phyloP scores from a whole-genome alignment of 805 yeast species.

The Lachancea nothofagi region DNA sequence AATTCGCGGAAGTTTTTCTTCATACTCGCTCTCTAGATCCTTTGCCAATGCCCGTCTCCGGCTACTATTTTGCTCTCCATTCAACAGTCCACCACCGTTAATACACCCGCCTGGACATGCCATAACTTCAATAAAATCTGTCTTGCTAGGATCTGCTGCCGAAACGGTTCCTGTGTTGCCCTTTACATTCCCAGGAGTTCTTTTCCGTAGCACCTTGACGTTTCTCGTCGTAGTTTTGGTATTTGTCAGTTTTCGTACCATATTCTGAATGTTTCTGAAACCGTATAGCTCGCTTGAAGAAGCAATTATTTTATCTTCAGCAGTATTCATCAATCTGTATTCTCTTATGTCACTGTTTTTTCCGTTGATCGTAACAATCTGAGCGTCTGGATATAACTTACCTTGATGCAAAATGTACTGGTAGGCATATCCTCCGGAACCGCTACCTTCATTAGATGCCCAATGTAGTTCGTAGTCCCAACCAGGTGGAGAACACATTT shows the following conservation, averaged over 20 bases:
- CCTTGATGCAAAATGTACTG: conserved; percentile 50
- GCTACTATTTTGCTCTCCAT: conserved; percentile 34
- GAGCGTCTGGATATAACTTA: conserved; percentile 20
- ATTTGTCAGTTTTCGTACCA: conserved; percentile 71
- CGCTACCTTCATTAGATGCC: conserved; percentile 70
- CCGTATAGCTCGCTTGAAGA: conserved; percentile 76
- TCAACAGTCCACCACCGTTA: conserved; percentile 92
- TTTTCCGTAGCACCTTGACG: conserved; percentile 28
- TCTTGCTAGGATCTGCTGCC: conserved; percentile 55
- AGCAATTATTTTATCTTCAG: conserved; percentile 39
- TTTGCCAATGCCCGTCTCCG: conserved; percentile 17
- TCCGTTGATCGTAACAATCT: conserved; percentile 47
- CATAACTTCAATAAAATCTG: conserved; percentile 90
- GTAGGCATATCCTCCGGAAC: conserved; percentile 85
- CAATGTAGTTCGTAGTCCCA: conserved; percentile 49
- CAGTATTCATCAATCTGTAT: conserved; percentile 44
- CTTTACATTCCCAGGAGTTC: conserved; percentile 17
- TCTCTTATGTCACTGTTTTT: conserved; percentile 76
- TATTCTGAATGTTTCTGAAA: conserved; percentile 87
- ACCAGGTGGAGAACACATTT: conserved; percentile 20
- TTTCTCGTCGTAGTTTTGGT: conserved; percentile 17
- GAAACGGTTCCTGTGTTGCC: conserved; percentile 11
- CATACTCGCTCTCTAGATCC: conserved; percentile 10
- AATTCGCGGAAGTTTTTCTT: conserved; percentile 1
- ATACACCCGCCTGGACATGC: conserved; percentile 98